These are phyloP conservation scores for Dalbergia cochinchinensis DNA, from an alignment of 306 rosid species.

Conservation along the genomic window DNA sequence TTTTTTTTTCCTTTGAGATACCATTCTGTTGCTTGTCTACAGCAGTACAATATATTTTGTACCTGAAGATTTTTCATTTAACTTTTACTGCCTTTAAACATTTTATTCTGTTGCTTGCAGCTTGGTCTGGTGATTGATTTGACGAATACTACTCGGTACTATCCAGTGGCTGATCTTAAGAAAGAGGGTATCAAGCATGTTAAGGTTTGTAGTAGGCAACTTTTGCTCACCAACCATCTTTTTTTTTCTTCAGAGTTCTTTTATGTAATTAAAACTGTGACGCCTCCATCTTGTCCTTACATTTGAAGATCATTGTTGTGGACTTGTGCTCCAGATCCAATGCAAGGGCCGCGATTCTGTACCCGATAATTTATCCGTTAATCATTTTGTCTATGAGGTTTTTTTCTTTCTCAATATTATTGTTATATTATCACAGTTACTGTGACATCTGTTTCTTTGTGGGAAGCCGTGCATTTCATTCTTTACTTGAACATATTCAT, in stretches of 20 bases:
- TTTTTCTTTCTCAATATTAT: slow-evolving; percentile 51
- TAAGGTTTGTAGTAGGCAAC: slow-evolving; percentile 64
- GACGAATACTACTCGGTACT: slow-evolving; percentile 92
- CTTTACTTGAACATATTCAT: slow-evolving; percentile 14
- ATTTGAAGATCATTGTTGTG: slow-evolving; percentile 49
- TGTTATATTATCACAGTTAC: slow-evolving; percentile 35
- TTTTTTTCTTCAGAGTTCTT: background rate
- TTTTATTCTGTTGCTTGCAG: slow-evolving; percentile 64
- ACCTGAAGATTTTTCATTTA: background rate
- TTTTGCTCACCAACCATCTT: slow-evolving; percentile 25
- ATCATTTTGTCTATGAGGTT: slow-evolving; percentile 93
- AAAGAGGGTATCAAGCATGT: slow-evolving; percentile 96
- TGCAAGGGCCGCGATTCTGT: slow-evolving; percentile 96
- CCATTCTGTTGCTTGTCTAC: too few relatives aligned
- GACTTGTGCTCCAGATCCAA: slow-evolving; percentile 64
- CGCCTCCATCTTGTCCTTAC: slow-evolving; percentile 32
- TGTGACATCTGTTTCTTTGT: slow-evolving; percentile 32
- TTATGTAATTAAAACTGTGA: slow-evolving; percentile 23
- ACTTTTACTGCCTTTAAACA: background rate
- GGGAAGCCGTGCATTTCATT: slow-evolving; percentile 4
- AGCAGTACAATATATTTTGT: too few relatives aligned
- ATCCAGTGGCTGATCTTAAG: slow-evolving; percentile 82
- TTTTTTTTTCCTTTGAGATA: too few relatives aligned
- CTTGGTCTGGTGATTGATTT: slow-evolving; percentile 98
- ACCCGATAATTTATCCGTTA: slow-evolving; percentile 89